Conservation (phyloP, 78 protist genomes). For the Dictyostelium capitatum region DNA sequence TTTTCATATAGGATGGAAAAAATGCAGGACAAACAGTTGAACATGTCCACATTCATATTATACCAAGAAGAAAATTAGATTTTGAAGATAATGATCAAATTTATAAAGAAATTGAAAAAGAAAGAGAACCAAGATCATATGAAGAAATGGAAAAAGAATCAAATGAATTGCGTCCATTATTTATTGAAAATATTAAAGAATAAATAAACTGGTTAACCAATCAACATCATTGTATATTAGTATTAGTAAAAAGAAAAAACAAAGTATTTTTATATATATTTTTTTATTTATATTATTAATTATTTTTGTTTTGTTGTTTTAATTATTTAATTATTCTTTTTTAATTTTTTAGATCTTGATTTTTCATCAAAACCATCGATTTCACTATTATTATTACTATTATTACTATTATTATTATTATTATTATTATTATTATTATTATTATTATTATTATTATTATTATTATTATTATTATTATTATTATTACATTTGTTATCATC, state of each 20-base stretch:
- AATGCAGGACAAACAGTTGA: slow-evolving; percentile 87
- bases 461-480: background rate
- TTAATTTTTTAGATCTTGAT: slow-evolving; percentile 1
- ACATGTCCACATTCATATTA: slow-evolving; percentile 93
- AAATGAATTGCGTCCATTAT: slow-evolving; percentile 28
- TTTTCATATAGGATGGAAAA: slow-evolving; percentile 84
- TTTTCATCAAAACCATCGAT: background rate
- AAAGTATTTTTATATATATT: background rate
- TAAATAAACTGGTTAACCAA: background rate
- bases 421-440: background rate
- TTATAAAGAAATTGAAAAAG: slow-evolving; percentile 82
- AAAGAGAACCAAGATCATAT: slow-evolving; percentile 44
- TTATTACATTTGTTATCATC: background rate
- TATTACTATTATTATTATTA: background rate
- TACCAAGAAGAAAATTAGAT: slow-evolving; percentile 84
- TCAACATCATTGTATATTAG: background rate
- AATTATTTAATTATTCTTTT: background rate
- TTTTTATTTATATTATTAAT: background rate
- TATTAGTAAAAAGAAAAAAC: background rate
- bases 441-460: background rate
- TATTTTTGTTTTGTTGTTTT: background rate
- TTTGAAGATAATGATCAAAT: slow-evolving; percentile 83
- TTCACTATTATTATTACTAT: background rate
- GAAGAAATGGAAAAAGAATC: slow-evolving; percentile 83
- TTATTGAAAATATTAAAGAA: slow-evolving; percentile 12